Conservation (phyloP, 371 early-diverging fungal genomes). For the Entomophthora muscae region DNA sequence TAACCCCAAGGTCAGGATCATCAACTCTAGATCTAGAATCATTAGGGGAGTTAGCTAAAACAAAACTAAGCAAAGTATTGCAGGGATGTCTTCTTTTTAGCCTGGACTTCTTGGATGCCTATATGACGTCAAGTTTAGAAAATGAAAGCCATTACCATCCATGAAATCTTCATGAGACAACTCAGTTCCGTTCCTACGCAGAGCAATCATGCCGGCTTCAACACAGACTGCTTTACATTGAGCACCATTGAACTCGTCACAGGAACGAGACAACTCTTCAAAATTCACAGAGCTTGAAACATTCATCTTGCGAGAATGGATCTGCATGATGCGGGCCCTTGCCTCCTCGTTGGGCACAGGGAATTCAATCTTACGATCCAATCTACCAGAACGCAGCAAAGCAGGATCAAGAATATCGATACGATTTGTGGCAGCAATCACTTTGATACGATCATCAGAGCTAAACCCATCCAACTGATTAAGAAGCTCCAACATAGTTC, state of each 20-base stretch:
- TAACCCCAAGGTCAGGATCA: background rate
- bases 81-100: constrained; percentile 98
- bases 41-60: background rate
- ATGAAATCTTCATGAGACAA: constrained; percentile 98
- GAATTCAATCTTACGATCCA: constrained; percentile 99
- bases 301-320: constrained; percentile 99
- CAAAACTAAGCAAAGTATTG: constrained; percentile 70
- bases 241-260: constrained; percentile 99
- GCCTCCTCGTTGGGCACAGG: constrained; percentile 98
- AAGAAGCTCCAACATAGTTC: constrained; percentile 99
- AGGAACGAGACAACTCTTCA: constrained; percentile 94
- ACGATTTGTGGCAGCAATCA: constrained; percentile 99
- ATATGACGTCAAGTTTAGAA: background rate
- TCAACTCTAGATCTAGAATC: background rate
- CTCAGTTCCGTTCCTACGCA: constrained; percentile 77
- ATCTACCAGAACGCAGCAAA: constrained; percentile 94
- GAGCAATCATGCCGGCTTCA: constrained; percentile 98
- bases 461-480: constrained; percentile 99
- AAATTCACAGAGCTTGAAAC: constrained; percentile 93
- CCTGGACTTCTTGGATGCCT: constrained; percentile 97
- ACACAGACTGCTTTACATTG: constrained; percentile 99
- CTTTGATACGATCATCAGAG: constrained; percentile 94
- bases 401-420: constrained; percentile 99
- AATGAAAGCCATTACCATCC: constrained; percentile 43
- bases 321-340: constrained; percentile 96